Conservation (phyloP, 2,329 filamentous ascomycete genomes). For the Lachnellula hyalina region DNA sequence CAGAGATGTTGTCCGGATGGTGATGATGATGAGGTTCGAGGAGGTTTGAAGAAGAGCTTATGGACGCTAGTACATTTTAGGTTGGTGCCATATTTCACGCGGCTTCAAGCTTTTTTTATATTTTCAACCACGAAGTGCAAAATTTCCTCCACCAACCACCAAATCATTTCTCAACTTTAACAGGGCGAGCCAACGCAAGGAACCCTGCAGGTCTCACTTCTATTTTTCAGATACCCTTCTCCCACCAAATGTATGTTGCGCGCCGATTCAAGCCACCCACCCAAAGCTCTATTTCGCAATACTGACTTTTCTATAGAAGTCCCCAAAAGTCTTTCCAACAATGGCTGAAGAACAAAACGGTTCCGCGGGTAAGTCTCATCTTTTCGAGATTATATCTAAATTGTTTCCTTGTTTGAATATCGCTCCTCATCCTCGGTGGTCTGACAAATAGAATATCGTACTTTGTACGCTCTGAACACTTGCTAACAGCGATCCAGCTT, state of each 20-base stretch:
- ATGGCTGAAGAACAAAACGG: constrained; percentile 33
- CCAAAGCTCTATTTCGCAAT: background rate
- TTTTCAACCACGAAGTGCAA: background rate
- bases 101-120: constrained; percentile 1
- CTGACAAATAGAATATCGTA: background rate
- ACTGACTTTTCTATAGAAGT: constrained; percentile 6
- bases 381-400: background rate
- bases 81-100: background rate
- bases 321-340: constrained; percentile 9
- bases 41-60: constrained; percentile 8
- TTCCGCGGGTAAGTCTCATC: constrained; percentile 25
- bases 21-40: constrained; percentile 25
- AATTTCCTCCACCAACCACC: background rate
- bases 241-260: constrained; percentile 5
- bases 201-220: constrained; percentile 41
- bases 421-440: background rate
- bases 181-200: constrained; percentile 58
- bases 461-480: background rate
- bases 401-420: background rate
- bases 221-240: background rate
- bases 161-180: constrained; percentile 23
- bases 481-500: constrained; percentile 41
- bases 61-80: constrained; percentile 1
- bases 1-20: constrained; percentile 21
- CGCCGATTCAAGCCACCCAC: background rate